These are phyloP conservation scores for Phytophthora meadii DNA, from an alignment of 352 stramenopile species.

Conservation along the genomic window DNA sequence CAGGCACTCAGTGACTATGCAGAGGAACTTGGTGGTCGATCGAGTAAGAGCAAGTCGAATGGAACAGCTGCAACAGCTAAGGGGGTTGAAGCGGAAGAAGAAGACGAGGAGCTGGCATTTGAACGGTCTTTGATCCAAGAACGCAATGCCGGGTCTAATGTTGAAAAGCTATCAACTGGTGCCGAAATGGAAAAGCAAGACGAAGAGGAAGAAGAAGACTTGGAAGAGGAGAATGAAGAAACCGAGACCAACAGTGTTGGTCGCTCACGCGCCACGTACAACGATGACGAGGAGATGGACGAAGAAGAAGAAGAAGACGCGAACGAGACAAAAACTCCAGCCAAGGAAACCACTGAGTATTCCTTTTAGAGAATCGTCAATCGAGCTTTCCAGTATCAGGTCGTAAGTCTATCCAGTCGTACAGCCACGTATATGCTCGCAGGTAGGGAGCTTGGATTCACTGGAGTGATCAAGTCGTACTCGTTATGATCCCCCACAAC, in stretches of 20 bases:
- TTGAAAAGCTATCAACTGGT: conserved; percentile 18
- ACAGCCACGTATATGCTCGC: neutral
- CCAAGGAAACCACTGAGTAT: neutral
- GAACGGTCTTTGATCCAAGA: conserved; percentile 44
- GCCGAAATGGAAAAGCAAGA: conserved; percentile 32
- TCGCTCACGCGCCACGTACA: conserved; percentile 21
- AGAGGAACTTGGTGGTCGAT: conserved; percentile 46
- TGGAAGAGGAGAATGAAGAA: conserved; percentile 41
- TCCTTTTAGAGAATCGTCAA: neutral
- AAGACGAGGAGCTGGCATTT: conserved; percentile 47
- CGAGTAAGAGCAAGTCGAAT: conserved; percentile 26
- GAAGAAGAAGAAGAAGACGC: conserved; percentile 30
- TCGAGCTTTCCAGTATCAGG: no score
- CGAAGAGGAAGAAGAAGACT: conserved; percentile 48
- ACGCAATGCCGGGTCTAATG: conserved; percentile 20
- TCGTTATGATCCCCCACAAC: neutral
- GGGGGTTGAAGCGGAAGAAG: conserved; percentile 24
- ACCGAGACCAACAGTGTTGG: conserved; percentile 28
- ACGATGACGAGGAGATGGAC: conserved; percentile 36
- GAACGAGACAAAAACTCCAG: neutral
- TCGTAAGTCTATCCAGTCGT: neutral
- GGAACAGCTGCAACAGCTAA: conserved; percentile 17
- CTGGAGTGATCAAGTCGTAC: conserved; percentile 2
- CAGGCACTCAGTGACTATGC: conserved; percentile 67
- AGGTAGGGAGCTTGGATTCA: no score